Percentiles rank a stretch among this genome's conserved stretches.
Evolutionary conservation across 164 flowering plant species (phyloP).

Genomic region (Magnolia sinica): DNA sequence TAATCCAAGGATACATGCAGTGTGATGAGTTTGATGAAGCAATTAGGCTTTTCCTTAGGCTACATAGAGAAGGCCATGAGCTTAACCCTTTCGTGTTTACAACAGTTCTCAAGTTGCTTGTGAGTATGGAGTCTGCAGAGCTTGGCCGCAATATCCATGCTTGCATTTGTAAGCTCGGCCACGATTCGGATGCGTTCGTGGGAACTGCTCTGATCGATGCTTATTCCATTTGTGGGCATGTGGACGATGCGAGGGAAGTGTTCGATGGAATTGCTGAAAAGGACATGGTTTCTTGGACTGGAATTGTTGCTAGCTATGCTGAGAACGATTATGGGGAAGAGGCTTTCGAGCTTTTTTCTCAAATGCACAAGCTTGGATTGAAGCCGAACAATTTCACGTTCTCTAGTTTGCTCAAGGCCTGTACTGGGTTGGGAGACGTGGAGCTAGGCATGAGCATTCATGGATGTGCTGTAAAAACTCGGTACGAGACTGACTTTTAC

Average conservation of each 20-base stretch:
- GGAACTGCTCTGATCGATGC: constrained; percentile 77
- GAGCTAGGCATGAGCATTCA: constrained; percentile 59
- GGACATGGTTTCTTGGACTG: constrained; percentile 94
- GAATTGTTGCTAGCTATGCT: constrained; percentile 67
- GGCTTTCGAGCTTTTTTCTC: constrained; percentile 47
- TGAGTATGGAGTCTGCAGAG: constrained; percentile 51
- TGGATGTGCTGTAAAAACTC: constrained; percentile 56
- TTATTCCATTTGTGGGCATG: constrained; percentile 55
- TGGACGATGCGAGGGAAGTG: constrained; percentile 44
- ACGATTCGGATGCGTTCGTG: constrained; percentile 58
- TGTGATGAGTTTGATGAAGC: constrained; percentile 32
- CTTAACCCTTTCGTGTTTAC: constrained; percentile 73
- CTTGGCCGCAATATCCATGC: constrained; percentile 47
- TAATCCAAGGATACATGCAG: constrained; percentile 54
- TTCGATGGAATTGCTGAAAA: constrained; percentile 55
- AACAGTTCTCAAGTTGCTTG: constrained; percentile 64
- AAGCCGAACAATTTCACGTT: constrained; percentile 69
- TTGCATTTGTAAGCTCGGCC: constrained; percentile 58
- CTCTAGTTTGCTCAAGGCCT: constrained; percentile 70
- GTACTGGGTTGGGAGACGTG: constrained; percentile 47
- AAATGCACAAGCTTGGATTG: constrained; percentile 57
- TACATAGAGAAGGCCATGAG: constrained; percentile 67
- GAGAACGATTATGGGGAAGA: constrained; percentile 60
- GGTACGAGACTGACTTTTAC: constrained; percentile 52
- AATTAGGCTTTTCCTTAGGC: constrained; percentile 39